Evolutionary conservation across 2,329 filamentous ascomycete genomes (phyloP).

Genomic region (Fonsecaea multimorphosa): DNA sequence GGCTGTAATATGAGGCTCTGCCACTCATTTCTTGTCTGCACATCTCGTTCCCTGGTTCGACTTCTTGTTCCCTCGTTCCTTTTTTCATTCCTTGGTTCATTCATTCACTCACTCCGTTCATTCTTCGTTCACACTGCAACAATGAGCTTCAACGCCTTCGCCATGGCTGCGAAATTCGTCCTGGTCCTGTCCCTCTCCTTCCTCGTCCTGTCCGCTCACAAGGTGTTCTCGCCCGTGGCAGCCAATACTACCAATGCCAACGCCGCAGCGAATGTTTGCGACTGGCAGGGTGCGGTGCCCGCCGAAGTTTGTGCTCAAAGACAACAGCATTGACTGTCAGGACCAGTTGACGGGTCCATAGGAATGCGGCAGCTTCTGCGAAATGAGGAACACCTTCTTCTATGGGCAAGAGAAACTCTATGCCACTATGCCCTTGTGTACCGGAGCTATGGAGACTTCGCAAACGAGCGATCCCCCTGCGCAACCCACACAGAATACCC

Average conservation of each 20-base stretch:
- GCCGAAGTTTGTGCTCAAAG: neutral
- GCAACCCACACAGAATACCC: neutral
- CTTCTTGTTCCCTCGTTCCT: neutral
- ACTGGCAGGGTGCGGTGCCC: constrained; percentile 14
- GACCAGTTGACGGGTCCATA: neutral
- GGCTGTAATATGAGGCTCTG: neutral
- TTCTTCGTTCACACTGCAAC: neutral
- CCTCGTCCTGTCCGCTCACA: neutral
- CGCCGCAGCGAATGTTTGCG: constrained; percentile 1
- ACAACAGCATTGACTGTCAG: neutral
- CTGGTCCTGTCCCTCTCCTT: neutral
- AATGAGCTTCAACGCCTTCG: neutral
- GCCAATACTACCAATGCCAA: too few species aligned
- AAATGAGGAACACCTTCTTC: constrained; percentile 19
- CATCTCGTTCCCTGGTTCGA: too few species aligned
- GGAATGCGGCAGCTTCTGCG: constrained; percentile 21
- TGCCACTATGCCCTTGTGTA: neutral
- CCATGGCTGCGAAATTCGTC: neutral
- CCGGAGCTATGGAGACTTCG: constrained; percentile 1
- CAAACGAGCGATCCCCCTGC: neutral
- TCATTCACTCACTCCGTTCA: neutral
- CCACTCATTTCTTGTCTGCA: too few species aligned
- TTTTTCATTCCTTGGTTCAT: neutral
- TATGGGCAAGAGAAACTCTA: constrained; percentile 20
- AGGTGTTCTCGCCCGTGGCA: neutral